Base-by-base conservation (phyloP, 1,139 yeast species). In the Scheffersomyces segobiensis region DNA sequence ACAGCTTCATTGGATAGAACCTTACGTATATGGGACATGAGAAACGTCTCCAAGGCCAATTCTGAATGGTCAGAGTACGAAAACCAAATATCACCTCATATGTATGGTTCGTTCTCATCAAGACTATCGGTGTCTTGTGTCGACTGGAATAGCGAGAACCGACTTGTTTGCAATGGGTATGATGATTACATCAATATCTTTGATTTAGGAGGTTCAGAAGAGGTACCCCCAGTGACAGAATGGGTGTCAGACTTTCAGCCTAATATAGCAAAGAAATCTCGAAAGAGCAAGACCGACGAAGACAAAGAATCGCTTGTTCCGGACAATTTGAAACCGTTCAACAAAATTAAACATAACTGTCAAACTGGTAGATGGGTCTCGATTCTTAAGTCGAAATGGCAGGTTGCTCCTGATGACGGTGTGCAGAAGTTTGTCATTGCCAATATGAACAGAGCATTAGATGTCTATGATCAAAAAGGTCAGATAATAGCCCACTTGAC, bases 351-450 rank as follows among this genome's bases (percentile, higher is more conserved):
- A 60, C 98, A 95, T 71, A 93, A 93, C 67, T 95, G 98, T 74
- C 97, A 93, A 71, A 89, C 97, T 0, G 98, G 99, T 0, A 78
- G 97, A 62, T 95, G 99, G 99, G 97, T 95, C 0, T 88, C 97
- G 1, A 93, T 95, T 55, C 77, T 95, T 57, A 92, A 93, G 67
- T 87, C 97, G 0, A 83, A 86, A 66, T 95, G 98, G 96, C 97
- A 91, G 60, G 65, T 71, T 2, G 70, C 77, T 19, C 96, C 97
- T 0, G 76, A 72, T 42, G 97, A 91, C 65, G 87, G 89, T 2
- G 79, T 85, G 46, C 91, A 92, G 62, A 93, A 93, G 65, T 92
- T 93, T 71, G 91, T 89, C 22, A 93, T 95, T 67, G 98, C 92
- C 22, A 93, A 93, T 70, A 95, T 95, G 98, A 91, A 89, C 64